Evolutionary conservation across 1,284 basidiomycete species (phyloP), one percentile per base, ranked within the genome.

Genomic region (Apiotrichum mycotoxinovorans): DNA sequence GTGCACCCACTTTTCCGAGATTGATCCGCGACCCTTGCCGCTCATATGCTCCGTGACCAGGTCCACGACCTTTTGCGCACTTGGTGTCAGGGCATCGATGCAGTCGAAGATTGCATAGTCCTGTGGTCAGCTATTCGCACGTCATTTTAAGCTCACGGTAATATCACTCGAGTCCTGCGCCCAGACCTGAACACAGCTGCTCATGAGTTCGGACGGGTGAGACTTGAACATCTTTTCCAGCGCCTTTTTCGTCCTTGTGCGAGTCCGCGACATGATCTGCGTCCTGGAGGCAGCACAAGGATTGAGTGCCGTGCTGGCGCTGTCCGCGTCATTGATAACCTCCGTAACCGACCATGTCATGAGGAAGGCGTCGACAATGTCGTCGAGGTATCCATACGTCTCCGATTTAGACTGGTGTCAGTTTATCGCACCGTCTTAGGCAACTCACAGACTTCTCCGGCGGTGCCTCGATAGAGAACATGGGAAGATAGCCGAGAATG

Each of bases 211-310:
- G 2, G 83, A 79, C 0, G 90, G 83, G 61, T 90, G 85, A 0
- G 83, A 81, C 33, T 87, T 86, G 79, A 95, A 95, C 18, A 97
- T 79, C 66, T 89, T 86, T 67, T 96, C 93, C 37, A 98, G 76
- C 0, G 87, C 89, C 58, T 88, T 84, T 37, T 85, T 83, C 68
- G 87, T 86, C 27, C 91, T 83, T 34, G 80, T 68, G 56, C 87
- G 80, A 9, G 66, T 70, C 5, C 61, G 60, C 0, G 57, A 51
- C 51, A 66, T 62, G 20, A 64, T 62, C 33, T 67, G 82, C 76
- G 9, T 78, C 79, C 55, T 46, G 2, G 66, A 61, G 1, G 64
- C 44, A 10, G 14, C 4, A 30, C 11, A 15, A 14, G 40, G 27
- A 47, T 25, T 44, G 23, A 18, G 37, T 1, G 33, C 27, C 2